Percentiles rank a stretch among this genome's conserved stretches.
Conservation (phyloP, 768 basidiomycete genomes). For the Trametes maxima region DNA sequence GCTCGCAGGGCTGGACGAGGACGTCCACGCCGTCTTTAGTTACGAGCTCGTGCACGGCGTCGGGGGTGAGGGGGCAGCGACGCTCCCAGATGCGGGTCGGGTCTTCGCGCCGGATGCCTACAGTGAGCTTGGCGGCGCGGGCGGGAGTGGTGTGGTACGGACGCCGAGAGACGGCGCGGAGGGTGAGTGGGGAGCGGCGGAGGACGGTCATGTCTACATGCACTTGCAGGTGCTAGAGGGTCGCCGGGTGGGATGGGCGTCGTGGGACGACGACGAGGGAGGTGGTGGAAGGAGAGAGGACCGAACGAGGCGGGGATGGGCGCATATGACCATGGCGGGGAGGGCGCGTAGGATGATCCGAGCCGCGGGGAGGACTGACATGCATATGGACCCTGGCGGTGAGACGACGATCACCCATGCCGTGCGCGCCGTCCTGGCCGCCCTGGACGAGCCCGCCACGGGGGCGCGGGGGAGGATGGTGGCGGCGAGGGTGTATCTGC, state of each 20-base stretch:
- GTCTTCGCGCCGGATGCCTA: slow-evolving; percentile 78
- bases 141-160: slow-evolving; percentile 10
- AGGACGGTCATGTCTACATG: slow-evolving; percentile 23
- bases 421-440: no score
- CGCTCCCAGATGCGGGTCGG: slow-evolving; percentile 85
- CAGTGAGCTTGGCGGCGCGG: slow-evolving; percentile 33
- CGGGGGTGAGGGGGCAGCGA: slow-evolving; percentile 80
- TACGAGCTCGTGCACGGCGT: slow-evolving; percentile 65
- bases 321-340: background rate
- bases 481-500: no score
- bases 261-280: background rate
- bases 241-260: background rate
- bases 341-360: slow-evolving; percentile 21
- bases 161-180: slow-evolving; percentile 6
- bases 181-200: slow-evolving; percentile 21
- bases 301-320: no score
- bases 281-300: background rate
- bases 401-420: slow-evolving; percentile 5
- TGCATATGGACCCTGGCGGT: background rate
- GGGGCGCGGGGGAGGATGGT: background rate
- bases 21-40: slow-evolving; percentile 60
- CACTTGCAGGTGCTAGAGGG: background rate
- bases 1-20: slow-evolving; percentile 73
- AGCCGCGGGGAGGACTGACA: slow-evolving; percentile 10
- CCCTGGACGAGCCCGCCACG: no score